phyloP scores from a whole-genome alignment of 1,284 basidiomycete genomes.

The Hymenochaete sp. region DNA sequence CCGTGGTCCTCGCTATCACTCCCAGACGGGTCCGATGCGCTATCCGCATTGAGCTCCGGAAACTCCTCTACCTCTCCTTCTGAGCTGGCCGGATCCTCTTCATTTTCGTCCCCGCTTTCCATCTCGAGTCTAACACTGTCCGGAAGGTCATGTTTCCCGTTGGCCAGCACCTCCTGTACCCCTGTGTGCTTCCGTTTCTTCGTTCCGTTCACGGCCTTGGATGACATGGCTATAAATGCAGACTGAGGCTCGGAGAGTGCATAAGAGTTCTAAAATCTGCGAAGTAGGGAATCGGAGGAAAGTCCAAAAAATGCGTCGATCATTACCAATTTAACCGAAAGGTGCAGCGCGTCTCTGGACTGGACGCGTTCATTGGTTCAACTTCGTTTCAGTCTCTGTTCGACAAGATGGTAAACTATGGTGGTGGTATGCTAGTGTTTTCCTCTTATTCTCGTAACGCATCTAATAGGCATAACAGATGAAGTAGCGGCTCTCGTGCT shows the following conservation, averaged over 20 bases:
- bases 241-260: background rate
- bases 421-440: constrained; percentile 44
- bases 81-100: constrained; percentile 31
- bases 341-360: background rate
- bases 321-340: constrained; percentile 1
- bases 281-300: too few relatives aligned
- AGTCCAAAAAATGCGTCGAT: background rate
- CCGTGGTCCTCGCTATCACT: constrained; percentile 36
- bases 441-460: background rate
- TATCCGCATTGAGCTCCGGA: constrained; percentile 46
- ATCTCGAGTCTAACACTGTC: constrained; percentile 50
- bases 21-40: too few relatives aligned
- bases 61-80: constrained; percentile 46
- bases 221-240: constrained; percentile 3
- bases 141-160: constrained; percentile 30
- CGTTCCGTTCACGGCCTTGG: constrained; percentile 9
- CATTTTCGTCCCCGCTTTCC: constrained; percentile 60
- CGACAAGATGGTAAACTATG: constrained; percentile 36
- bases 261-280: too few relatives aligned
- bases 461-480: constrained; percentile 37
- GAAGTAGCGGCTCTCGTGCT: constrained; percentile 94
- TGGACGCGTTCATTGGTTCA: background rate
- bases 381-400: background rate
- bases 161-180: constrained; percentile 24
- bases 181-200: constrained; percentile 51